Conservation (phyloP, 495 filamentous ascomycete species). For the Elaphomyces granulatus region DNA sequence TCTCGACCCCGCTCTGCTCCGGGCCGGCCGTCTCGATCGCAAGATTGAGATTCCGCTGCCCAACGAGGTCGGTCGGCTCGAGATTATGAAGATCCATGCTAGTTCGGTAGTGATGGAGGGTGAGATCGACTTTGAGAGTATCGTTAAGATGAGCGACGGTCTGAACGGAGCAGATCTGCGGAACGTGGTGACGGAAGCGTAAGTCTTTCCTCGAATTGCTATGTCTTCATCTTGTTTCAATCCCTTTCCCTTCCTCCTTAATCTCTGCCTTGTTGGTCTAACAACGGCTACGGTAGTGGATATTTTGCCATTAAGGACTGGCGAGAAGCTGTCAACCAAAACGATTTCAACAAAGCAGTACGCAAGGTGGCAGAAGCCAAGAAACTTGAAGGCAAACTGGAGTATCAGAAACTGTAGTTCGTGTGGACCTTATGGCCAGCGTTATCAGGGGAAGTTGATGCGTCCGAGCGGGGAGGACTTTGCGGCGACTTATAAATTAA, state of each 20-base stretch:
- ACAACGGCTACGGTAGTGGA: conserved; percentile 43
- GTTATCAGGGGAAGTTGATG: no score
- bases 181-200: conserved; percentile 99
- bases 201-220: no score
- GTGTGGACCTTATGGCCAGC: no score
- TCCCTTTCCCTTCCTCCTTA: conserved; percentile 5
- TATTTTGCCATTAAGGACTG: conserved; percentile 97
- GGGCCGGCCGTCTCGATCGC: conserved; percentile 86
- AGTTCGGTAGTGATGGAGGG: conserved; percentile 75
- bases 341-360: conserved; percentile 98
- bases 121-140: conserved; percentile 97
- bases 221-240: conserved; percentile 1
- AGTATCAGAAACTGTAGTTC: conserved; percentile 96
- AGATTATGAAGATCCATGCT: conserved; percentile 98
- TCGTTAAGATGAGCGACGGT: conserved; percentile 99
- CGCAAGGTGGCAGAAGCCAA: conserved; percentile 93
- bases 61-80: conserved; percentile 95
- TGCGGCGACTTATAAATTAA: no score
- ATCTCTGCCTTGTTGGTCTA: conserved; percentile 13
- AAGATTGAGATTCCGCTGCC: conserved; percentile 99
- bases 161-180: conserved; percentile 95
- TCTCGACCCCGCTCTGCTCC: conserved; percentile 83
- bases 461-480: no score
- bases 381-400: conserved; percentile 95
- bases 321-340: conserved; percentile 86